A percentile compares a stretch with the other conserved stretches of the same genome.
Conservation (phyloP, 2,329 filamentous ascomycete genomes). For the Aspergillus glaucus region DNA sequence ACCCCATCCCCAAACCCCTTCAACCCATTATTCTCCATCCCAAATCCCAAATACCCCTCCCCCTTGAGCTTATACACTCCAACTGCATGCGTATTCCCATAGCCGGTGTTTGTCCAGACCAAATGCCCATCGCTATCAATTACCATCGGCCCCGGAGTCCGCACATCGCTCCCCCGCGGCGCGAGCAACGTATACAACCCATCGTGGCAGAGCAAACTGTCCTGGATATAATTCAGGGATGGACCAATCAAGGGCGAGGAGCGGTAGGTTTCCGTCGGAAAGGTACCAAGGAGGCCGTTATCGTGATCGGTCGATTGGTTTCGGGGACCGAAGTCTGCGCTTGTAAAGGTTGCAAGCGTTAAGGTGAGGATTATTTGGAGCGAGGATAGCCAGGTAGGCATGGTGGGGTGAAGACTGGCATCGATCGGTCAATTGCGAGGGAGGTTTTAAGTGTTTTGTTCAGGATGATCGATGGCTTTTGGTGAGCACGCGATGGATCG, state of each 20-base stretch:
- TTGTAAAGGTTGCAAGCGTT: neutral
- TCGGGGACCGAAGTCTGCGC: constrained; percentile 12
- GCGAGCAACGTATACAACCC: constrained; percentile 36
- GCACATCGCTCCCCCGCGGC: constrained; percentile 29
- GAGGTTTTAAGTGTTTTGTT: too few species aligned
- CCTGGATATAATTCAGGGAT: constrained; percentile 19
- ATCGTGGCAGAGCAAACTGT: constrained; percentile 30
- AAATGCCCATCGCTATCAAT: constrained; percentile 40
- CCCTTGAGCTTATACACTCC: constrained; percentile 42
- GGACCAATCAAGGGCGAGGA: constrained; percentile 19
- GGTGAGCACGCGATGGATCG: neutral
- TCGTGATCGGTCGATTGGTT: constrained; percentile 12
- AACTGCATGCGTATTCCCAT: constrained; percentile 40
- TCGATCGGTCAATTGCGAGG: neutral
- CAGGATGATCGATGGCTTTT: too few species aligned
- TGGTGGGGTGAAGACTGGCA: neutral
- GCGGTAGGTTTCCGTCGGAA: constrained; percentile 20
- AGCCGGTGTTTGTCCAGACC: constrained; percentile 38
- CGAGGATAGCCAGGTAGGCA: neutral
- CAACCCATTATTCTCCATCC: constrained; percentile 42
- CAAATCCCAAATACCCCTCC: constrained; percentile 44
- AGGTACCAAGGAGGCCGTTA: constrained; percentile 16
- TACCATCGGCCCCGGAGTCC: constrained; percentile 38
- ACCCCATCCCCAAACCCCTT: constrained; percentile 43
- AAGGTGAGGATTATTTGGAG: neutral